These are phyloP conservation scores for Starmerella etchellsii DNA, from an alignment of 805 yeast species.

Conservation along the genomic window DNA sequence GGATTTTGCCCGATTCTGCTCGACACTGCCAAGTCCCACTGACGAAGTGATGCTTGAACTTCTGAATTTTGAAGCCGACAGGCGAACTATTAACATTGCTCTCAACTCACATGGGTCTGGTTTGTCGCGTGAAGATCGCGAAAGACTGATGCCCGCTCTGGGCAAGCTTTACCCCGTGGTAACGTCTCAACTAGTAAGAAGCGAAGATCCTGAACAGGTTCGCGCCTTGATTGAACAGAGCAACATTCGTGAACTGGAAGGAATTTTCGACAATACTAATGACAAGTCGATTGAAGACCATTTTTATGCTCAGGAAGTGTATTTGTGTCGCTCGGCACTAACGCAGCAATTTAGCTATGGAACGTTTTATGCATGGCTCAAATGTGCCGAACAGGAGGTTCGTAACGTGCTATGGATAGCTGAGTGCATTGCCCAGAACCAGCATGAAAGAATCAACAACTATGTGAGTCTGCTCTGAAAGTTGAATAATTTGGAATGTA, in stretches of 20 bases:
- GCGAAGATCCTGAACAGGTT: slow-evolving; percentile 79
- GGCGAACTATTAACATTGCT: slow-evolving; percentile 82
- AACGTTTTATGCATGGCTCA: slow-evolving; percentile 93
- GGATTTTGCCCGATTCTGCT: slow-evolving; percentile 62
- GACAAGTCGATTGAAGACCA: slow-evolving; percentile 77
- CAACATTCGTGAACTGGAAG: slow-evolving; percentile 25
- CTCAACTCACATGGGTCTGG: slow-evolving; percentile 81
- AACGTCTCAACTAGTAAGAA: slow-evolving; percentile 51
- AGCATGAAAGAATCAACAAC: slow-evolving; percentile 82
- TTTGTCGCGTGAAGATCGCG: slow-evolving; percentile 58
- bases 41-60: slow-evolving; percentile 66
- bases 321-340: slow-evolving; percentile 78
- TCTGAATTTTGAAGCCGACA: slow-evolving; percentile 85
- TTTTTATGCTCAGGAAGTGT: slow-evolving; percentile 86
- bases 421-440: slow-evolving; percentile 98
- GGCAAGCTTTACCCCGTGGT: slow-evolving; percentile 70
- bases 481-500: no score
- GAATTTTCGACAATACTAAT: slow-evolving; percentile 35
- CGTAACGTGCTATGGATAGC: slow-evolving; percentile 99
- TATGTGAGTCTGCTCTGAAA: slow-evolving; percentile 84
- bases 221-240: slow-evolving; percentile 30
- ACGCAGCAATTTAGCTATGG: slow-evolving; percentile 90
- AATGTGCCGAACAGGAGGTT: slow-evolving; percentile 91
- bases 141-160: slow-evolving; percentile 59
- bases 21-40: slow-evolving; percentile 60